Evolutionary conservation across 1,139 yeast species (phyloP).

Genomic region (Hyphopichia burtonii): DNA sequence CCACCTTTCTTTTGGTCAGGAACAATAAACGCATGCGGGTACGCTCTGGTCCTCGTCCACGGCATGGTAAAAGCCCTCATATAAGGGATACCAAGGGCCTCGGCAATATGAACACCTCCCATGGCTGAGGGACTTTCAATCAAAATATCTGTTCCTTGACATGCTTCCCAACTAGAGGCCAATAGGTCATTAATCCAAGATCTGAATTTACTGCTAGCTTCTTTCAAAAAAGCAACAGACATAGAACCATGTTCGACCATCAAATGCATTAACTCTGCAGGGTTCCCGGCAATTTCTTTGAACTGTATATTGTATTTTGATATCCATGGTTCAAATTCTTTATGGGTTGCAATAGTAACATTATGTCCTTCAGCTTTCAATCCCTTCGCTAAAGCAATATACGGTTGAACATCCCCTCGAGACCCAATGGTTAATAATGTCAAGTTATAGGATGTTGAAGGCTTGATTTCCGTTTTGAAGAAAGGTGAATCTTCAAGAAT

Average conservation of each 20-base stretch:
- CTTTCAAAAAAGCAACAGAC: constrained; percentile 78
- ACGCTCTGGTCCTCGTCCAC: constrained; percentile 93
- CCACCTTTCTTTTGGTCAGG: constrained; percentile 95
- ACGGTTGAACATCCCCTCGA: constrained; percentile 95
- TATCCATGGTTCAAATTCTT: constrained; percentile 78
- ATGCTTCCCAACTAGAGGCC: constrained; percentile 76
- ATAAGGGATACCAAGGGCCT: constrained; percentile 83
- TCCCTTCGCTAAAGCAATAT: constrained; percentile 84
- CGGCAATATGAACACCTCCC: constrained; percentile 95
- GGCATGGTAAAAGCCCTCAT: constrained; percentile 98
- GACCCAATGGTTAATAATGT: constrained; percentile 88
- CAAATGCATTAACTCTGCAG: constrained; percentile 85
- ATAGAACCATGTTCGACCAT: constrained; percentile 91
- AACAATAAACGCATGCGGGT: constrained; percentile 93
- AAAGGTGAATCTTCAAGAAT: constrained; percentile 65
- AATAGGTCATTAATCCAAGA: constrained; percentile 79
- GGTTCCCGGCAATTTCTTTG: constrained; percentile 84
- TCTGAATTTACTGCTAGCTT: constrained; percentile 75
- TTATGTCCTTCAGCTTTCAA: constrained; percentile 75
- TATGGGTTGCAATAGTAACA: constrained; percentile 83
- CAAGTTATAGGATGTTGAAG: constrained; percentile 55
- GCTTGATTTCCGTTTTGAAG: constrained; percentile 50
- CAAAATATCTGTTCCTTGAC: constrained; percentile 78
- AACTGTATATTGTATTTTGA: constrained; percentile 64
- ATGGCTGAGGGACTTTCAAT: constrained; percentile 95